Evolutionary conservation across 2,329 filamentous ascomycete species (phyloP), one percentile per base, ranked within the genome.

Genomic region (Fusarium lateritium): DNA sequence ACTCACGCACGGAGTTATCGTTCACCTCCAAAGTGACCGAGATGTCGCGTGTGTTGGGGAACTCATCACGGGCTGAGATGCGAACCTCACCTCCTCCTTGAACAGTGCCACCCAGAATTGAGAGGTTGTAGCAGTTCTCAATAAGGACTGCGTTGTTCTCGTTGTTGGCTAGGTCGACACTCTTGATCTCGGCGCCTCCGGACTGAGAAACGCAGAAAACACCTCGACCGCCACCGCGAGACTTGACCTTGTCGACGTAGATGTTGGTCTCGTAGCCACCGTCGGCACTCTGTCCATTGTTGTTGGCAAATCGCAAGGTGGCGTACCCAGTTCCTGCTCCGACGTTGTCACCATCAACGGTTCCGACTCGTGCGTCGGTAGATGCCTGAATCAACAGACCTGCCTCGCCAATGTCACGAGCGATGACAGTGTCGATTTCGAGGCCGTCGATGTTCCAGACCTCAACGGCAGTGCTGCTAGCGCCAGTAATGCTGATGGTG

Each of bases 401-500:
- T 22, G 77, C 85, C 76, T 88, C 85, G 57, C 84, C 85, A 14
- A 86, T 82, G 68, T 88, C 77, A 10, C 79, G 79, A 3, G 85
- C 86, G 31, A 87, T 83, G 43, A 88, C 86, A 28, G 78, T 75
- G 71, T 82, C 80, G 69, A 88, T 84, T 6, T 75, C 79, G 7
- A 88, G 80, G 15, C 83, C 82, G 67, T 87, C 82, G 46, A 88
- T 88, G 73, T 88, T 88, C 85, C 85, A 88, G 0, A 83, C 85
- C 76, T 88, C 86, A 34, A 88, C 84, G 5, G 84, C 85, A 73
- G 88, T 86, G 71, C 83, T 85, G 24, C 83, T 78, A 11, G 85
- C 84, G 5, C 85, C 85, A 1, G 79, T 85, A 39, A 87, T 83
- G 13, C 62, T 81, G 73, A 88, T 83, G 9, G 53, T 46, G 76